Conservation (phyloP, 495 filamentous ascomycete genomes). For the Geoglossum glabrum region DNA sequence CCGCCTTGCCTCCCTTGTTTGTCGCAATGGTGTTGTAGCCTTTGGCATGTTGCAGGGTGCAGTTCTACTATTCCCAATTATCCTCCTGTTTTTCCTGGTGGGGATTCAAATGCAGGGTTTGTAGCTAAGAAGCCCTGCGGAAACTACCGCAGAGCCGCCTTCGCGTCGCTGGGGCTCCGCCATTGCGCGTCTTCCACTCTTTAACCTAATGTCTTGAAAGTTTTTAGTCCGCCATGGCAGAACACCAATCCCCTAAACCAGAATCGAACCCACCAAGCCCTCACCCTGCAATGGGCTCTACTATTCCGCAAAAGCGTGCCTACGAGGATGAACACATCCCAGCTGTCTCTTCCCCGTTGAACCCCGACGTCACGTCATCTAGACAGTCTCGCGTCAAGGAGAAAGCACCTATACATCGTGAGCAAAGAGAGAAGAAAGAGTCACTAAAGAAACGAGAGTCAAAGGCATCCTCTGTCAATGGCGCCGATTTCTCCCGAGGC, state of each 20-base stretch:
- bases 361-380: conserved; percentile 28
- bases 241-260: neutral
- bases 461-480: conserved; percentile 29
- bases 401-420: conserved; percentile 18
- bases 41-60: neutral
- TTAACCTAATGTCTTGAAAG: neutral
- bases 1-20: neutral
- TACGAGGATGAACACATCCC: conserved; percentile 22
- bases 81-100: too few relatives aligned
- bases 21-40: conserved; percentile 1
- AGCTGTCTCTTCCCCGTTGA: conserved; percentile 39
- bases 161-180: neutral
- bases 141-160: neutral
- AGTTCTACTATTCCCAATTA: neutral
- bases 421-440: conserved; percentile 40
- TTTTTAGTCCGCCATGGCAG: neutral
- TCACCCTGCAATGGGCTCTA: neutral
- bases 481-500: conserved; percentile 23
- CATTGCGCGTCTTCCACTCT: neutral
- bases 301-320: conserved; percentile 33
- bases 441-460: conserved; percentile 59
- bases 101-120: neutral
- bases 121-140: neutral
- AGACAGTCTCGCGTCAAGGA: conserved; percentile 8
- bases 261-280: neutral